Base-by-base conservation (phyloP, 1,284 basidiomycete species). In the Golubevia pallescens region DNA sequence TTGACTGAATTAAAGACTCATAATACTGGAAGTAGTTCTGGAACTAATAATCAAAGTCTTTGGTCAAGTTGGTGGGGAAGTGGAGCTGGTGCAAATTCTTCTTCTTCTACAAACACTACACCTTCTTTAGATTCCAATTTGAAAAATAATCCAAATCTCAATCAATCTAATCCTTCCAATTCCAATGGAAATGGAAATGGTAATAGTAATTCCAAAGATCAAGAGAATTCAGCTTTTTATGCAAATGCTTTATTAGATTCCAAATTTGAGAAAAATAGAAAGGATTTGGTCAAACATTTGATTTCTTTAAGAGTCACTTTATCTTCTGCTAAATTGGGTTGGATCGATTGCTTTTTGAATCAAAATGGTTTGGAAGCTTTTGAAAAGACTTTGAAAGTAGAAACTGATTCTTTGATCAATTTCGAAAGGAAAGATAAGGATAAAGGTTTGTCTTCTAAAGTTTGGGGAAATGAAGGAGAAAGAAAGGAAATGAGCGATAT, bases 301-400 rank as follows among this genome's bases (percentile, higher is more conserved):
- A 92, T 94, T 54, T 91, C 91, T 1, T 87, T 97, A n/a, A 90
- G 94, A 1, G 92, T 95, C 0, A 92, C 93, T 75, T 87, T 96
- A 0, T 93, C 93, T 2, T 95, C 93, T 0, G 92, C 92, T 0
- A 91, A 91, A 66, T 73, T 94, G 16, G 87, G 88, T 0, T 95
- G 93, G 90, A 91, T 94, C 57, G 88, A 91, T 70, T 90, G 91
- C 52, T 96, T 96, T 75, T 88, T 95, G 1, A 85, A 86, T 1
- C 86, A 87, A 0, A 89, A 89, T 52, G 94, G 94, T 0, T 86
- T 95, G 65, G 89, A 90, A 57, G 88, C 87, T 0, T 63, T 79
- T 21, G 75, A 79, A 57, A 57, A 53, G 2, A 61, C 78, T 48
- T 72, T 79, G 69, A 67, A 61, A 55, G 53, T 32, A 20, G 77